Evolutionary conservation across 2,329 filamentous ascomycete genomes (phyloP).

Genomic region (Pseudogymnoascus sp.): DNA sequence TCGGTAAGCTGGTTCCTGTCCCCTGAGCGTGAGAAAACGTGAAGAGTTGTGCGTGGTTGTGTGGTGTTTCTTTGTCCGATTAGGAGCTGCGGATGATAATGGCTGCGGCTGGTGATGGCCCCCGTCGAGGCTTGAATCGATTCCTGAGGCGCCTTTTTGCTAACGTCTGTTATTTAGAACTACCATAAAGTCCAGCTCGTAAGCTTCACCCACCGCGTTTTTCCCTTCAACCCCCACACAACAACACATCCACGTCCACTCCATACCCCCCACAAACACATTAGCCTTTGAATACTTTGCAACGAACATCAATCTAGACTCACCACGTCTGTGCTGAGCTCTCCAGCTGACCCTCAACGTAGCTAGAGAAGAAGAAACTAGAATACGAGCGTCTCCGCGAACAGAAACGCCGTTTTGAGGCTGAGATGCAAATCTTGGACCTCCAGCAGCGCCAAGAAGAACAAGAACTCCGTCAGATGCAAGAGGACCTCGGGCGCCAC

Average conservation of each 20-base stretch:
- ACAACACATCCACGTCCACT: background rate
- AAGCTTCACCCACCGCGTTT: conserved; percentile 32
- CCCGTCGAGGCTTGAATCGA: background rate
- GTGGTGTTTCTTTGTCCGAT: background rate
- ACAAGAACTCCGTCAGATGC: conserved; percentile 75
- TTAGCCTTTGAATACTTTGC: background rate
- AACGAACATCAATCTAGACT: background rate
- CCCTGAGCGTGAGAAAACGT: background rate
- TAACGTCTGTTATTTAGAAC: conserved; percentile 38
- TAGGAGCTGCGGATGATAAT: background rate
- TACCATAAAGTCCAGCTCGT: conserved; percentile 70
- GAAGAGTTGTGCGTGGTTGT: background rate
- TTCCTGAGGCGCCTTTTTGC: conserved; percentile 11
- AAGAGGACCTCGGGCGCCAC: conserved; percentile 61
- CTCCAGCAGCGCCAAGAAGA: conserved; percentile 76
- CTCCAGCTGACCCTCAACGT: conserved; percentile 30
- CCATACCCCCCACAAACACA: background rate
- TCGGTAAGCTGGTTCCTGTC: conserved; percentile 22
- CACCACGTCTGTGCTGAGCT: background rate
- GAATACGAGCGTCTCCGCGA: conserved; percentile 88
- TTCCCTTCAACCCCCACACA: background rate
- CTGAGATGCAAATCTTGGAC: conserved; percentile 84
- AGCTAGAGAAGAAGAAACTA: conserved; percentile 90
- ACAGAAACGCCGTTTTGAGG: conserved; percentile 81
- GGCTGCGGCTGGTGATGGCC: background rate